Percentiles rank a stretch among this genome's conserved stretches.
These are phyloP conservation scores for Pseudoscleropodium purum DNA, from an alignment of 225 moss, liverwort and hornwort genomes.

Conservation along the genomic window DNA sequence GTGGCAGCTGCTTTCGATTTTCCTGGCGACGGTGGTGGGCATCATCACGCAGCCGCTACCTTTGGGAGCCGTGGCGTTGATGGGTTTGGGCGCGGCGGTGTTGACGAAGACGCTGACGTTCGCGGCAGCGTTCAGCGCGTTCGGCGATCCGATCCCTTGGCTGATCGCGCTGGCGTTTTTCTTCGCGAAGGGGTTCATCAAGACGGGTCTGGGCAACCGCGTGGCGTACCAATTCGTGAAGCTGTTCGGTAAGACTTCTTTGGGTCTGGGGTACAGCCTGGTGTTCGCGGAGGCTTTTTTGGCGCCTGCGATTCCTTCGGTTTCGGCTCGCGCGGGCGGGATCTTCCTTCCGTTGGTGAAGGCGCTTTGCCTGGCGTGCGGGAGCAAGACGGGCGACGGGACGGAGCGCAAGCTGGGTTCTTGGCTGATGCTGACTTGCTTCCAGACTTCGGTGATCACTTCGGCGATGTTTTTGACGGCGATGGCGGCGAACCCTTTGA, in stretches of 20 bases:
- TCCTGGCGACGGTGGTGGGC: conserved; percentile 93
- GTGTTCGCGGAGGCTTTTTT: conserved; percentile 89
- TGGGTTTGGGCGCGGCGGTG: conserved; percentile 83
- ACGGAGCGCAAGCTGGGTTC: conserved; percentile 79
- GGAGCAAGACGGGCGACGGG: conserved; percentile 63
- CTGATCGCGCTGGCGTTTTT: conserved; percentile 95
- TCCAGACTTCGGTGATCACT: conserved; percentile 85
- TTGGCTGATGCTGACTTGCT: conserved; percentile 95
- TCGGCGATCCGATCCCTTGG: conserved; percentile 98
- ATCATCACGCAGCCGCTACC: conserved; percentile 95
- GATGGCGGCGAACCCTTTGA: conserved; percentile 96
- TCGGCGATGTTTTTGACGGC: conserved; percentile 97
- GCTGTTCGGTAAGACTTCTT: conserved; percentile 74
- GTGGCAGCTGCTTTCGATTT: conserved; percentile 93
- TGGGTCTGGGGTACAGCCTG: conserved; percentile 84
- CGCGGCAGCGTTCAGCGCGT: conserved; percentile 91
- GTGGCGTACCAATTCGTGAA: conserved; percentile 92
- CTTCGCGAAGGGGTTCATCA: conserved; percentile 98
- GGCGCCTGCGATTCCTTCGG: conserved; percentile 93
- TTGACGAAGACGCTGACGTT: conserved; percentile 93
- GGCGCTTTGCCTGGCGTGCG: conserved; percentile 76
- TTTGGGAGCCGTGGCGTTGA: conserved; percentile 85
- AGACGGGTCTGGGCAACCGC: conserved; percentile 90
- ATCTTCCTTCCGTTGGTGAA: conserved; percentile 95
- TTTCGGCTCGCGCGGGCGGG: conserved; percentile 86